Base-by-base conservation (phyloP, 2,329 filamentous ascomycete genomes). In the Ophiobolus disseminans region DNA sequence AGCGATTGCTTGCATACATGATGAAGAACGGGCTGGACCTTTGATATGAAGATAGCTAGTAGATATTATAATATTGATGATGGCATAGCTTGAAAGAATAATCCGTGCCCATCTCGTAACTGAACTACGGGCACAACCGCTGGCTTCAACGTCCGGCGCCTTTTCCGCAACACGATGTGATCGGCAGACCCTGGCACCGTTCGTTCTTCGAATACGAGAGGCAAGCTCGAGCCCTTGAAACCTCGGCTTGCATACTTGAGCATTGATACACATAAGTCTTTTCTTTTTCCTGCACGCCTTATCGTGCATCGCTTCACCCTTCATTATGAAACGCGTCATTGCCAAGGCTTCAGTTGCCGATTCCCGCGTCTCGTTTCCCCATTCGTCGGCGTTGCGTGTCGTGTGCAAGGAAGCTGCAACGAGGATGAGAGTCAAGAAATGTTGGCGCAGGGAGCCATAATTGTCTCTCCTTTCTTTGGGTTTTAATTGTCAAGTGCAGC, bases 321-420 rank as follows among this genome's bases (percentile, higher is more conserved):
- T 23, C 16, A 31, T 34, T 5, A 16, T 17, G 17, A 9, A 25
- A 45, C 23, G 32, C 35, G 43, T 45, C 43, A 45, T 39, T 28
- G 43, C 43, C 43, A 45, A 45, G 43, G 11, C 25, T 32, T 14
- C 25, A 19, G 7, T 17, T 45, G 43, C 43, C 43, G 43, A 30
- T 17, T 45, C 26, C 43, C 43, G 35, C 35, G 8, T 5, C 35
- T 31, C 22, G 17, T 39, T 39, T 10, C 43, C 43, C 25, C 35
- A 45, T 45, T 45, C 26, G 43, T 40, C 43, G 25, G n/a, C 16
- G n/a, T 13, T 45, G 31, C 14, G 43, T 34, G 26, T 39, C 35
- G 42, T 32, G 43, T 39, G 43, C 43, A 45, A 32, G 43, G 43
- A 30, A 45, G 21, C 40, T 44, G 40, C 20, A 16, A 26, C 31